Evolutionary conservation across 1,284 basidiomycete genomes (phyloP).

Genomic region (Vanrija sp.): DNA sequence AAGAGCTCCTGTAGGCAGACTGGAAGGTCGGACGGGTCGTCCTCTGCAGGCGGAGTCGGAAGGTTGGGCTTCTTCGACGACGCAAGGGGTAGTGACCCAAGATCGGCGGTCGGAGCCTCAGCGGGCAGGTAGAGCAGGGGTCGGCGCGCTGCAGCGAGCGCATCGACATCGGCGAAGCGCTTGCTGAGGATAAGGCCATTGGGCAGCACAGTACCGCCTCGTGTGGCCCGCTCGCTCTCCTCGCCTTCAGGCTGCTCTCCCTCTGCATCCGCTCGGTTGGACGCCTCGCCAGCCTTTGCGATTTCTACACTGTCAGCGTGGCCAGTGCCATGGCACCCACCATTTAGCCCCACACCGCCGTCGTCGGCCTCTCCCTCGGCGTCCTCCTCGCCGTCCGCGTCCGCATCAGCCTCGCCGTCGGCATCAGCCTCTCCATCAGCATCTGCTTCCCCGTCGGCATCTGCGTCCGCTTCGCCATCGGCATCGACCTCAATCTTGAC

Average conservation of each 20-base stretch:
- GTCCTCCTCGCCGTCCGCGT: constrained; percentile 14
- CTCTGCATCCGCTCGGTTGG: constrained; percentile 32
- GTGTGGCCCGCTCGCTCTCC: constrained; percentile 27
- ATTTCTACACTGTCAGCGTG: too few relatives aligned
- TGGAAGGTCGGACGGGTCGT: constrained; percentile 13
- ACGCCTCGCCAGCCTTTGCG: constrained; percentile 11
- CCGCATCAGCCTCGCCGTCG: constrained; percentile 6
- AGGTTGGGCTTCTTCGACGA: background rate
- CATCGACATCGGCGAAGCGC: constrained; percentile 33
- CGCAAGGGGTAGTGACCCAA: constrained; percentile 21
- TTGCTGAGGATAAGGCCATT: constrained; percentile 38
- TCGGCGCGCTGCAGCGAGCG: constrained; percentile 26
- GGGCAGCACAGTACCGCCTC: constrained; percentile 26
- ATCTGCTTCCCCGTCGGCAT: constrained; percentile 17
- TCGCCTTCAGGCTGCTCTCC: constrained; percentile 40
- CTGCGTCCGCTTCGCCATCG: constrained; percentile 28
- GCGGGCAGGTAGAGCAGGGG: constrained; percentile 35
- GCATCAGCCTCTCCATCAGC: constrained; percentile 12
- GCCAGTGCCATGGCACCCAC: constrained; percentile 8
- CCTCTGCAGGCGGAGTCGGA: background rate
- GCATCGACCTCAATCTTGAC: constrained; percentile 21
- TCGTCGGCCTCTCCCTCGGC: constrained; percentile 33
- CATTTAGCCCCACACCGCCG: constrained; percentile 26
- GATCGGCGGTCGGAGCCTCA: constrained; percentile 32
- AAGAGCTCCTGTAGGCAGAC: constrained; percentile 50